Evolutionary conservation across 192 early-diverging fungal species (phyloP).

Genomic region (Lunasporangiospora selenospora): DNA sequence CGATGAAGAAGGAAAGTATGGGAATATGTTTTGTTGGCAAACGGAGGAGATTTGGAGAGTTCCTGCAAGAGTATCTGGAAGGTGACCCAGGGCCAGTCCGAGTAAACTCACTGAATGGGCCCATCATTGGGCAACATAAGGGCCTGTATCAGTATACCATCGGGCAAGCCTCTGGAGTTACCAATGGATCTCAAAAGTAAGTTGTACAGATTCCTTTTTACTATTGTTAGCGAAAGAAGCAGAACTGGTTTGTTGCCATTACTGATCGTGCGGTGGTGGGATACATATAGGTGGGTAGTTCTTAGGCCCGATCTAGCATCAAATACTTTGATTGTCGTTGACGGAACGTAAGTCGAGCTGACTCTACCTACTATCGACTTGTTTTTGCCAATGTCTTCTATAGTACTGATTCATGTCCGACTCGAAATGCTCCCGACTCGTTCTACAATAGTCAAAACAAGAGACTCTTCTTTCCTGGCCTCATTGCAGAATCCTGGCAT

Average conservation of each 20-base stretch:
- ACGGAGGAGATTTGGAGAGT: constrained; percentile 74
- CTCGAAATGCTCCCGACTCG: too few species aligned
- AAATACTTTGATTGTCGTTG: constrained; percentile 76
- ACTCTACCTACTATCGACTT: background rate
- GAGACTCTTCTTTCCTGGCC: constrained; percentile 18
- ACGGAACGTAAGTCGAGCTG: constrained; percentile 59
- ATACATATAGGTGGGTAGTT: constrained; percentile 71
- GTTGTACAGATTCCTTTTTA: too few species aligned
- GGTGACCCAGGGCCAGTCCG: constrained; percentile 21
- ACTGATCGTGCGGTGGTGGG: constrained; percentile 5
- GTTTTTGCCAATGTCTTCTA: background rate
- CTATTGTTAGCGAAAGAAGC: too few species aligned
- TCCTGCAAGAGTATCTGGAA: constrained; percentile 62
- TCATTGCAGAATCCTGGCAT: constrained; percentile 41
- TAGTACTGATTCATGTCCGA: constrained; percentile 19
- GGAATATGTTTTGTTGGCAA: constrained; percentile 97
- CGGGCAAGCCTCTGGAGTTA: constrained; percentile 77
- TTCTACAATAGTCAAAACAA: constrained; percentile 30
- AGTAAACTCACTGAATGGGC: constrained; percentile 23
- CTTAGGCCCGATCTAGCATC: constrained; percentile 64
- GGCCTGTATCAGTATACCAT: constrained; percentile 81
- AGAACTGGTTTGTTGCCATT: background rate
- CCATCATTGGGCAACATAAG: constrained; percentile 54
- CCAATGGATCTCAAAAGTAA: constrained; percentile 67
- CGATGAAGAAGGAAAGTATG: constrained; percentile 87